Percentiles rank a stretch among this genome's conserved stretches.
Conservation (phyloP, 1,284 basidiomycete species). For the Heterobasidion annosum region DNA sequence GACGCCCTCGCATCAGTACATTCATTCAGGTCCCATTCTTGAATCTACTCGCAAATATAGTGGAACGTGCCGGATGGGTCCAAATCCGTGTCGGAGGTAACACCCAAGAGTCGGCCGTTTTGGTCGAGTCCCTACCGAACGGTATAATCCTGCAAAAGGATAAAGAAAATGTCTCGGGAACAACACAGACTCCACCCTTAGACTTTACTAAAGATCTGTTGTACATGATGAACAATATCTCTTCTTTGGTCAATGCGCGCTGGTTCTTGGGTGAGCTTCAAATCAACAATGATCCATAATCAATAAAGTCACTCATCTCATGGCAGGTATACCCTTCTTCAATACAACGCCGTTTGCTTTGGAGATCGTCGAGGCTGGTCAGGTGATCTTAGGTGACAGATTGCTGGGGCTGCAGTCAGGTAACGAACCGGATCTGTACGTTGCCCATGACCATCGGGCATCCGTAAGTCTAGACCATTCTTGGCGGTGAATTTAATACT, state of each 20-base stretch:
- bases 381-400: conserved; percentile 31
- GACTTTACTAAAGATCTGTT: conserved; percentile 49
- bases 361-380: conserved; percentile 33
- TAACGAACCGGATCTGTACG: conserved; percentile 52
- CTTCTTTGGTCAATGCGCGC: conserved; percentile 38
- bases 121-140: conserved; percentile 16
- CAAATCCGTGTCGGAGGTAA: conserved; percentile 69
- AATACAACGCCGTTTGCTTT: conserved; percentile 32
- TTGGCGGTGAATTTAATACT: conserved; percentile 11
- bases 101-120: conserved; percentile 53
- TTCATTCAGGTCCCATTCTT: conserved; percentile 56
- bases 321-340: conserved; percentile 37
- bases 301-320: not conserved
- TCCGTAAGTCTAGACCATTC: not conserved
- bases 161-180: conserved; percentile 9
- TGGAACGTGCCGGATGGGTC: conserved; percentile 49
- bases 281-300: not conserved
- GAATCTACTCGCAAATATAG: conserved; percentile 64
- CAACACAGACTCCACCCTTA: conserved; percentile 48
- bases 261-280: conserved; percentile 46
- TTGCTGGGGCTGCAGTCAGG: conserved; percentile 38
- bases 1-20: conserved; percentile 21
- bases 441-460: conserved; percentile 17
- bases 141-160: conserved; percentile 13
- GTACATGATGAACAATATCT: conserved; percentile 50